Base-by-base conservation (phyloP, 805 yeast genomes). In the Ogataea haglerorum region DNA sequence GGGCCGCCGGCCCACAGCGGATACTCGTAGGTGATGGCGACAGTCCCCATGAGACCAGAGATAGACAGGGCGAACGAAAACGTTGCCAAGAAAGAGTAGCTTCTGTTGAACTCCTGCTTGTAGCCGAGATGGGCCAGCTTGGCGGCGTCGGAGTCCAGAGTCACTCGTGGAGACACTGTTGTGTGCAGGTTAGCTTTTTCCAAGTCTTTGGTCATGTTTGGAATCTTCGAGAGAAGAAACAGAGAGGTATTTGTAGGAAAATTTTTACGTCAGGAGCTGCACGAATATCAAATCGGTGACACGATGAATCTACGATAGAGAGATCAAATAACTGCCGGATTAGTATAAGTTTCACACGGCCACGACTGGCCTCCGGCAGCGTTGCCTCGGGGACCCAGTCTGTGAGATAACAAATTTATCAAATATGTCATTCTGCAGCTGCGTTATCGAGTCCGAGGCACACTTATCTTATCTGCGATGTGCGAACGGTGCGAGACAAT, bases 31-130 rank as follows among this genome's bases (percentile, higher is more conserved):
- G 80, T 76, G 24, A 81, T 75, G 9, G 82, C 68, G 24, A 78
- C 72, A 29, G 83, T 76, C 10, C 85, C 85, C 60, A 78, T 71
- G 34, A 80, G 65, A 14, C 85, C 85, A 58, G 82, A 80, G 48
- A 79, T 78, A 21, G 82, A 75, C 30, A 78, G 72, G 3, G 84
- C 84, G 48, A 78, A 78, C 3, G 83, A 81, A 49, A 75, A 79
- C 9, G 82, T 80, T 33, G 81, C 78, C 33, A 78, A 49, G 42
- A 78, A 70, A n/a, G 75, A 69, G 61, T 78, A 80, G 34, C 68
- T 71, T 57, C 87, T 72, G 44, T 60, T 65, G 45, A 81, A 67
- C 48, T 80, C 85, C 56, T 77, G 82, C 54, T 75, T 75, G 53
- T 80, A 80, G 15, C 86, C 87, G 42, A 79, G 63, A 38, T 59